Base-by-base conservation (phyloP, 495 filamentous ascomycete genomes). In the Trichoderma parareesei region DNA sequence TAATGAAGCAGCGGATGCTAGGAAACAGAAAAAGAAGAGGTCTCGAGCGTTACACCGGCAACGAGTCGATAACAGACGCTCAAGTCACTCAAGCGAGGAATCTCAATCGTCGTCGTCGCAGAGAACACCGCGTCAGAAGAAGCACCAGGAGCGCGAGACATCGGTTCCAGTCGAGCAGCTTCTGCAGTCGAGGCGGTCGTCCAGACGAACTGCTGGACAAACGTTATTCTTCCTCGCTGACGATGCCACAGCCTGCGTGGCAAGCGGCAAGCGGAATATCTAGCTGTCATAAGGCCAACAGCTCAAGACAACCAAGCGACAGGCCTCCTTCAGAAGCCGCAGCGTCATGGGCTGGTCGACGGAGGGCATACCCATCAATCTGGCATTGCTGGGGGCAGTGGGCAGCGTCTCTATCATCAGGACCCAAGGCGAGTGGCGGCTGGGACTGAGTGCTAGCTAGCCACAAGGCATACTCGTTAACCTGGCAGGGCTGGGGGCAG, bases 401-500 rank as follows among this genome's bases (percentile, higher is more conserved):
- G 40, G 40, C 40, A 41, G 40, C 40, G 6, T 41, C 40, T 41
- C 40, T 11, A 11, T 41, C 40, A 11, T 49, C n/a, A 18, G 18
- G 18, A 8, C 46, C 18, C 9, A 27, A 49, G 16, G 5, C 8
- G 37, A 16, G 27, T 20, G 53, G 9, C 9, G 40, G 10, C 11
- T 14, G 6, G 53, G 10, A 11, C 9, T 6, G 27, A 57, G 53
- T 57, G 27, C 53, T 33, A 38, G 53, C 37, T 27, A 10, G 27
- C 53, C 37, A 10, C 10, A 35, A 16, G 53, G 9, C 53, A 57
- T 57, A 57, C 53, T 13, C 33, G 53, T 57, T 37, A 57, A 57
- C 53, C 53, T 16, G 53, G 53, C 53, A 57, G 53, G 53, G 53
- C 53, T 35, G 53, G 53, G 53, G 53, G 53, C 53, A 57, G 53